These are phyloP conservation scores for Cryomyces minteri DNA, from an alignment of 495 filamentous ascomycete species.

Conservation along the genomic window DNA sequence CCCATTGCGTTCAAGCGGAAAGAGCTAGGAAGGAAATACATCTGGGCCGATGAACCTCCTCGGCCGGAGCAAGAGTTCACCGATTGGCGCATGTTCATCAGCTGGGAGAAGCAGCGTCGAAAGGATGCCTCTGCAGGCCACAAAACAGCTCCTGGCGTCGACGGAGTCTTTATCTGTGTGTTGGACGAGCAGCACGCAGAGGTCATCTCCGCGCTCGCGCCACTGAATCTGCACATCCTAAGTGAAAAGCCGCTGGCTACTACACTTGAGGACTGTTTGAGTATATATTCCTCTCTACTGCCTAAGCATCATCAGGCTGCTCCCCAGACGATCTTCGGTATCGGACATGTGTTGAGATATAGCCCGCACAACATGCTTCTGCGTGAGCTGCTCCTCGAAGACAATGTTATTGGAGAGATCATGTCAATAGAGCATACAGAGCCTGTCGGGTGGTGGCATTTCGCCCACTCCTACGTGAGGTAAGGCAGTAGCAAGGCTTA, in stretches of 20 bases:
- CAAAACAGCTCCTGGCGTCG: conserved; percentile 24
- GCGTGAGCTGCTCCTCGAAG: conserved; percentile 53
- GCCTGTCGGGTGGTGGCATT: conserved; percentile 94
- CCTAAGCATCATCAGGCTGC: conserved; percentile 17
- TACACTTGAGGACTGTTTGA: conserved; percentile 53
- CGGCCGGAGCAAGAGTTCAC: conserved; percentile 42
- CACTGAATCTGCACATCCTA: conserved; percentile 61
- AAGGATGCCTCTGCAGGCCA: conserved; percentile 5
- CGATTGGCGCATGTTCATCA: conserved; percentile 56
- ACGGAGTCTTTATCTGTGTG: conserved; percentile 76
- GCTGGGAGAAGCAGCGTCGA: conserved; percentile 41
- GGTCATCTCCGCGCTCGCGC: conserved; percentile 50
- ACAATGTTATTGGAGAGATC: conserved; percentile 66
- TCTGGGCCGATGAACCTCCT: conserved; percentile 36
- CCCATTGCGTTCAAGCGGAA: conserved; percentile 60
- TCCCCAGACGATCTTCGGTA: conserved; percentile 47
- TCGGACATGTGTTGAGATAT: conserved; percentile 45
- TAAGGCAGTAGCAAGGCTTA: conserved; percentile 12
- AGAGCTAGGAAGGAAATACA: conserved; percentile 44
- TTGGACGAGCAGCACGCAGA: conserved; percentile 75
- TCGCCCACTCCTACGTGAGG: conserved; percentile 80
- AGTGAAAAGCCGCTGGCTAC: conserved; percentile 90
- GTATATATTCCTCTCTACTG: conserved; percentile 42
- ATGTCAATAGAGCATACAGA: conserved; percentile 79
- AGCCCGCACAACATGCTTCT: conserved; percentile 80